Percentiles rank a stretch among this genome's conserved stretches.
phyloP scores from a whole-genome alignment of 2,329 filamentous ascomycete genomes.

The Alternaria angustiovoidea region DNA sequence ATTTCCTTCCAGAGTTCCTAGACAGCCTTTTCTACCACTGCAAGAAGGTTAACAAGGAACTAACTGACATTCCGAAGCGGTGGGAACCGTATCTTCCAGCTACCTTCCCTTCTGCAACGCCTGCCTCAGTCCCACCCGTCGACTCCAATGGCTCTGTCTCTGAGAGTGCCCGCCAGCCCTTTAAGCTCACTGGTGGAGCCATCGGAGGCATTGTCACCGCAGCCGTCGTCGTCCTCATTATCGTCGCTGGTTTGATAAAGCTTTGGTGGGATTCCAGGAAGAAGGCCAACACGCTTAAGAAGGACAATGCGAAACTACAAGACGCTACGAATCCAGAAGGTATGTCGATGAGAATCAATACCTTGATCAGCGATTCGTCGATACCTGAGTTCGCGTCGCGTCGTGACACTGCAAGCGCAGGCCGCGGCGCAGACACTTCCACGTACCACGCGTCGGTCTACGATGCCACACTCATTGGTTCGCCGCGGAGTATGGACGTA shows the following conservation, averaged over 20 bases:
- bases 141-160: not conserved
- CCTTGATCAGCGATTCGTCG: slow-evolving; percentile 1
- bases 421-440: not conserved
- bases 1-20: slow-evolving; percentile 19
- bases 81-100: slow-evolving; percentile 25
- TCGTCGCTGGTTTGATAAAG: slow-evolving; percentile 8
- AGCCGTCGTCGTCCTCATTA: not conserved
- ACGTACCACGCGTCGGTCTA: not conserved
- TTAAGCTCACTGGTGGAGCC: not conserved
- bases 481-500: not conserved
- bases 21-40: slow-evolving; percentile 20
- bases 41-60: not conserved
- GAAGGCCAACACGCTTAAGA: slow-evolving; percentile 15
- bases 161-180: not conserved
- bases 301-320: slow-evolving; percentile 9
- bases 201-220: slow-evolving; percentile 3
- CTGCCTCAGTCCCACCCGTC: not conserved
- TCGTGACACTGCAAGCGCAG: not conserved
- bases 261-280: slow-evolving; percentile 14
- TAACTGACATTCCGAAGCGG: slow-evolving; percentile 15
- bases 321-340: slow-evolving; percentile 13
- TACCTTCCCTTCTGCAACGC: not conserved
- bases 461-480: not conserved
- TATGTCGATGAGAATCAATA: slow-evolving; percentile 14
- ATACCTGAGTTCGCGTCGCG: not conserved